Percentiles rank a stretch among this genome's conserved stretches.
Evolutionary conservation across 257 asterid genomes (phyloP).

Genomic region (Echites panduratus): DNA sequence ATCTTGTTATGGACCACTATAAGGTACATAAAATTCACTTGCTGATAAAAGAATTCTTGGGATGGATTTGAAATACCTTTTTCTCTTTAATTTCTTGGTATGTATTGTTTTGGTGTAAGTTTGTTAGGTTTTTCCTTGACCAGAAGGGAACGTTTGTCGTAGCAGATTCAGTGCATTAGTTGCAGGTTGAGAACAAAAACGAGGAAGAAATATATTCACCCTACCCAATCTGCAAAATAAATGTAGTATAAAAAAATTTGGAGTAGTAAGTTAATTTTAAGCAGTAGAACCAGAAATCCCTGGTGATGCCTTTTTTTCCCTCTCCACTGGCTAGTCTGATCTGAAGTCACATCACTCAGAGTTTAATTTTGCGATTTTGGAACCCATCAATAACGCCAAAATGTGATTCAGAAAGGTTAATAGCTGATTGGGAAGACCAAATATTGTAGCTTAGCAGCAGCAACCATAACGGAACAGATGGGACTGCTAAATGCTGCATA

Average conservation of each 20-base stretch:
- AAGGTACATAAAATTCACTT: neutral
- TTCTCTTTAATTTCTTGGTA: neutral
- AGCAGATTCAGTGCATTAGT: neutral
- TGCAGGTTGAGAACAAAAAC: neutral
- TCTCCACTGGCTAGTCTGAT: neutral
- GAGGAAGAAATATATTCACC: neutral
- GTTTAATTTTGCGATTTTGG: neutral
- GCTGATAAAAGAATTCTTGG: neutral
- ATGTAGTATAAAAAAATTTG: neutral
- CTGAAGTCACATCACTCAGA: neutral
- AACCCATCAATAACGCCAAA: conserved; percentile 6
- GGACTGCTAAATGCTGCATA: neutral
- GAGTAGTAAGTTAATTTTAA: too few species aligned
- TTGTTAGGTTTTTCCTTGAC: neutral
- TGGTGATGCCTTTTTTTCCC: too few species aligned
- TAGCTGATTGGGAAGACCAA: neutral
- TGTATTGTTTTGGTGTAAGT: neutral
- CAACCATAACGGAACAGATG: neutral
- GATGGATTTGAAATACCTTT: neutral
- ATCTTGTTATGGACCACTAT: neutral
- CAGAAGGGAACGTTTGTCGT: neutral
- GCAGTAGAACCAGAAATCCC: too few species aligned
- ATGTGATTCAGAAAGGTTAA: neutral
- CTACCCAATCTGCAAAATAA: neutral
- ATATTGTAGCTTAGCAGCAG: conserved; percentile 1